Percentiles rank a stretch among this genome's conserved stretches.
phyloP scores from a whole-genome alignment of 2,329 filamentous ascomycete species.

The Phialocephala subalpina region DNA sequence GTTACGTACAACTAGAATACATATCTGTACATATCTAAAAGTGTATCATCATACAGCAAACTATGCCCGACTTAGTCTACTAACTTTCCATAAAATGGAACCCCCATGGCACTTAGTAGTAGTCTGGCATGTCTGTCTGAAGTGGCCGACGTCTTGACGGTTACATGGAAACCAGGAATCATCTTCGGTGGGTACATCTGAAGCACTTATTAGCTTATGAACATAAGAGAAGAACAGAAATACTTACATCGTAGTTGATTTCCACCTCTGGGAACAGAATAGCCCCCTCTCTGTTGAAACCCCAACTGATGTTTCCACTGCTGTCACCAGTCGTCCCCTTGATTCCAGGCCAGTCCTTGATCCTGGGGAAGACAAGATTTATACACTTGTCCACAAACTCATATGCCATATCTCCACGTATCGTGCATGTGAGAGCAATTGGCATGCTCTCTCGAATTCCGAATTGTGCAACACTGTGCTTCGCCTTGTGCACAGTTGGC shows the following conservation, averaged over 20 bases:
- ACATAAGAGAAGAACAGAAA: not conserved
- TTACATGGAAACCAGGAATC: slow-evolving; percentile 47
- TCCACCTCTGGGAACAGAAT: slow-evolving; percentile 93
- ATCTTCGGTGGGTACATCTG: slow-evolving; percentile 65
- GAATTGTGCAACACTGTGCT: slow-evolving; percentile 77
- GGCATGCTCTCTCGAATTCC: slow-evolving; percentile 74
- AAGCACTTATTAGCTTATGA: slow-evolving; percentile 25
- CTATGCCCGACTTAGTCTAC: slow-evolving; percentile 30
- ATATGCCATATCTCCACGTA: slow-evolving; percentile 82
- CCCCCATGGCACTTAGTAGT: slow-evolving; percentile 37
- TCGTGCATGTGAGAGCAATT: slow-evolving; percentile 77
- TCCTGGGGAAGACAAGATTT: slow-evolving; percentile 88
- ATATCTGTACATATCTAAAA: slow-evolving; percentile 32
- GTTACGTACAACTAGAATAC: slow-evolving; percentile 35
- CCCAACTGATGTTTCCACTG: slow-evolving; percentile 86
- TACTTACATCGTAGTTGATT: slow-evolving; percentile 89
- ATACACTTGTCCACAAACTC: slow-evolving; percentile 92
- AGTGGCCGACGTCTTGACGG: slow-evolving; percentile 42
- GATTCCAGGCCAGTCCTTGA: slow-evolving; percentile 95
- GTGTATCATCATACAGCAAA: slow-evolving; percentile 12
- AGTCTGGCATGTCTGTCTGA: slow-evolving; percentile 41
- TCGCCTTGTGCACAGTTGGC: slow-evolving; percentile 73
- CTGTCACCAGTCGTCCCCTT: slow-evolving; percentile 77
- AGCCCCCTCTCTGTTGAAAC: slow-evolving; percentile 78
- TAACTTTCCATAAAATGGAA: slow-evolving; percentile 41